A percentile compares a stretch with the other conserved stretches of the same genome.
phyloP scores from a whole-genome alignment of 2,329 filamentous ascomycete genomes.

The Arthrobotrys pseudoclavata region DNA sequence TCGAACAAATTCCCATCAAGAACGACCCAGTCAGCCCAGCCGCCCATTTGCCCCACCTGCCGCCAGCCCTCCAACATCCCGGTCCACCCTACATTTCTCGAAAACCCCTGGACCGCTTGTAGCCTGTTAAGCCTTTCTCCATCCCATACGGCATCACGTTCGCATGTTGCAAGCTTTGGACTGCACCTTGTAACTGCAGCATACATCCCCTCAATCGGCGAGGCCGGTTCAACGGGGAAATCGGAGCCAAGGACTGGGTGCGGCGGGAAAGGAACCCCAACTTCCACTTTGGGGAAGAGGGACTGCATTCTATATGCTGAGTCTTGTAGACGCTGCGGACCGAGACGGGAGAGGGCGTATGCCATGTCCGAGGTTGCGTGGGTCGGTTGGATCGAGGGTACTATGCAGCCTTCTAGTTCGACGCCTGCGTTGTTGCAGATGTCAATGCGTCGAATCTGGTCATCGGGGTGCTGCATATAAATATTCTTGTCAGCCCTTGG shows the following conservation, averaged over 20 bases:
- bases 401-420: conserved; percentile 71
- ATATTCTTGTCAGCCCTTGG: not conserved
- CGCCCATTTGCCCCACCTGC: conserved; percentile 73
- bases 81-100: conserved; percentile 72
- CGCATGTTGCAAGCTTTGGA: conserved; percentile 67
- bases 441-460: conserved; percentile 72
- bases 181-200: conserved; percentile 75
- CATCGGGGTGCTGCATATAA: conserved; percentile 67
- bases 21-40: conserved; percentile 79
- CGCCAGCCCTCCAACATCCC: conserved; percentile 73
- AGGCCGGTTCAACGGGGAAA: conserved; percentile 79
- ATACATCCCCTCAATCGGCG: conserved; percentile 78
- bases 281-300: conserved; percentile 68
- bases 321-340: conserved; percentile 69
- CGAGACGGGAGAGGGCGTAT: conserved; percentile 75
- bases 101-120: conserved; percentile 75
- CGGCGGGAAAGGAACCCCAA: not conserved
- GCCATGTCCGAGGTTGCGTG: conserved; percentile 80
- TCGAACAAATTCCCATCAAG: conserved; percentile 68
- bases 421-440: not conserved
- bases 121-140: conserved; percentile 73
- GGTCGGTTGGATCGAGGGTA: conserved; percentile 79
- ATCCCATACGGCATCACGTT: conserved; percentile 71
- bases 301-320: conserved; percentile 78
- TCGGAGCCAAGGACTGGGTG: conserved; percentile 75